Conservation (phyloP, 169 alveolate genomes). For the Eimeria praecox region DNA sequence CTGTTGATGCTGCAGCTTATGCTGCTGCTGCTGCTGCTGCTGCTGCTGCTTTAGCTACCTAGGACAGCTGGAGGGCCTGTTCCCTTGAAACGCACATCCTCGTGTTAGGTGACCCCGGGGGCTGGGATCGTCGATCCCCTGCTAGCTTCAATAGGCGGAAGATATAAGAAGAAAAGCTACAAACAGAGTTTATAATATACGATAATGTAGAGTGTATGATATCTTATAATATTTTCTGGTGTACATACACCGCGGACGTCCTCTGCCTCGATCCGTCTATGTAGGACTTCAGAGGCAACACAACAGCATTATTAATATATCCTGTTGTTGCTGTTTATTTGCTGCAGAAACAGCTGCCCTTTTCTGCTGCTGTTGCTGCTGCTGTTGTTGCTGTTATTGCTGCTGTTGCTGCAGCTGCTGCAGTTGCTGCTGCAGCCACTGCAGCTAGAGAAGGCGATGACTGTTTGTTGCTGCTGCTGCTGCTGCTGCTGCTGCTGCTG, state of each 20-base stretch:
- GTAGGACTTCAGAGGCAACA: not conserved
- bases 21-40: not conserved
- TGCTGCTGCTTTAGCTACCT: constrained; percentile 18
- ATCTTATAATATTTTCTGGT: not conserved
- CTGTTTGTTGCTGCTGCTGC: not conserved
- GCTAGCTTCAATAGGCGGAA: not conserved
- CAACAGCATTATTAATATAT: not conserved
- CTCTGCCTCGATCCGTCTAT: not conserved
- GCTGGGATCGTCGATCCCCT: constrained; percentile 26
- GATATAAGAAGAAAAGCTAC: not conserved
- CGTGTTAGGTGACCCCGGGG: not conserved
- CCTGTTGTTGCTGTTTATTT: not conserved
- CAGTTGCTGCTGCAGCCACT: not conserved
- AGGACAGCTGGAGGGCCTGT: not conserved
- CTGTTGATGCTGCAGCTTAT: not conserved
- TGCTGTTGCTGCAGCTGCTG: not conserved
- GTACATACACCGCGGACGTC: not conserved
- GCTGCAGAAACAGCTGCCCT: not conserved
- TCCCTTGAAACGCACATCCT: not conserved
- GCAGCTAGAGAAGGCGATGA: too few relatives aligned
- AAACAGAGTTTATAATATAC: not conserved
- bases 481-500: not conserved
- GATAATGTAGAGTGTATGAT: not conserved
- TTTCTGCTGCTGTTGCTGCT: not conserved
- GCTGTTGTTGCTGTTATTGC: not conserved